These are phyloP conservation scores for Polyporus tsugae DNA, from an alignment of 1,284 basidiomycete species.

Conservation along the genomic window DNA sequence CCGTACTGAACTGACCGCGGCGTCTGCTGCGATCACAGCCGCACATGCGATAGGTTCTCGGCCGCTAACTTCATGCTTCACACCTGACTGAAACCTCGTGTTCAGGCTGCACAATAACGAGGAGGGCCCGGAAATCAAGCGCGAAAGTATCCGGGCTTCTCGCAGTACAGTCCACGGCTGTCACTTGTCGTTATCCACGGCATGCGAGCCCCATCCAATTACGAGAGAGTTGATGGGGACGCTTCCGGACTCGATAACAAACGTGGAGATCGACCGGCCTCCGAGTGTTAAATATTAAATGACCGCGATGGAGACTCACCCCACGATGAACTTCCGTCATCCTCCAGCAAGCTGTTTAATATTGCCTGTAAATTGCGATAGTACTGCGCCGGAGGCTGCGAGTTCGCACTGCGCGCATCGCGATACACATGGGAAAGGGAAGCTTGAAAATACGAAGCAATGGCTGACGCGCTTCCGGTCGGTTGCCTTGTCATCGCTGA, in stretches of 20 bases:
- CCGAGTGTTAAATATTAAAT: slow-evolving; percentile 15
- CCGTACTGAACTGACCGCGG: background rate
- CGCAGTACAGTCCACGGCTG: slow-evolving; percentile 29
- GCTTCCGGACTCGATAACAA: slow-evolving; percentile 16
- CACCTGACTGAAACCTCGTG: slow-evolving; percentile 28
- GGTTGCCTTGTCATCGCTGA: slow-evolving; percentile 34
- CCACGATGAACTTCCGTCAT: background rate
- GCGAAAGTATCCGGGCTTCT: slow-evolving; percentile 14
- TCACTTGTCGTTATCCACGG: slow-evolving; percentile 26
- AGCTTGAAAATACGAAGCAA: slow-evolving; percentile 25
- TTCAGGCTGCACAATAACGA: slow-evolving; percentile 25
- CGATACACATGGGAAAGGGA: slow-evolving; percentile 15
- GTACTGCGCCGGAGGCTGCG: slow-evolving; percentile 24
- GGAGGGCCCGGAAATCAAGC: slow-evolving; percentile 20
- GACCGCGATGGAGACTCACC: slow-evolving; percentile 13
- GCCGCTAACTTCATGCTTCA: slow-evolving; percentile 6
- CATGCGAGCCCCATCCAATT: slow-evolving; percentile 18
- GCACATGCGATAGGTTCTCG: slow-evolving; percentile 9
- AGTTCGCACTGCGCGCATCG: slow-evolving; percentile 20
- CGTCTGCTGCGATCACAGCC: slow-evolving; percentile 14
- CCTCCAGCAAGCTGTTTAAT: background rate
- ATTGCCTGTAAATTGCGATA: slow-evolving; percentile 22
- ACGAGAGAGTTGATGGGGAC: slow-evolving; percentile 14
- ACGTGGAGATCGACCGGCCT: background rate
- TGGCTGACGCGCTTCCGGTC: slow-evolving; percentile 25